Evolutionary conservation across 2,329 filamentous ascomycete species (phyloP).

Genomic region (Podosphaera leucotricha): DNA sequence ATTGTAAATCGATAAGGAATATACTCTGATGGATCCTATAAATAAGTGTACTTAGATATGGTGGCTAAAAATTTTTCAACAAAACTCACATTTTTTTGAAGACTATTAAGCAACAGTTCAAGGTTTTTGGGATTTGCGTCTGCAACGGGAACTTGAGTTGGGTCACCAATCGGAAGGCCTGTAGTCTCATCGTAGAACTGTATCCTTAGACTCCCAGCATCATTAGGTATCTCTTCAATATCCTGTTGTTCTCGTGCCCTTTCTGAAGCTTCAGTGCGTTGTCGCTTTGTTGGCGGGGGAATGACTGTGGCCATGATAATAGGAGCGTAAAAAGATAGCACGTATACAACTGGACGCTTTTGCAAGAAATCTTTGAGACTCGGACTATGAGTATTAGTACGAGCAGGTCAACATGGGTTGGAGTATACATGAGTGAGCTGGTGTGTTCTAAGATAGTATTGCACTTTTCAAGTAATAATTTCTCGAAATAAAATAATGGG

Average conservation of each 20-base stretch:
- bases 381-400: no score
- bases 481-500: no score
- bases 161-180: conserved; percentile 40
- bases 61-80: not conserved
- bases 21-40: conserved; percentile 31
- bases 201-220: conserved; percentile 56
- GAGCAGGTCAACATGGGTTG: no score
- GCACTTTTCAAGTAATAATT: no score
- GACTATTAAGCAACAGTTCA: conserved; percentile 62
- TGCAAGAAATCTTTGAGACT: no score
- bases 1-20: conserved; percentile 43
- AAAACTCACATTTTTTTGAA: conserved; percentile 44
- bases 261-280: conserved; percentile 52
- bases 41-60: conserved; percentile 3
- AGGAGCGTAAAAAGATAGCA: no score
- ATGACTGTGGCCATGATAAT: conserved; percentile 49
- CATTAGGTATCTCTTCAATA: conserved; percentile 40
- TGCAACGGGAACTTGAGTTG: conserved; percentile 49
- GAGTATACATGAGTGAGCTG: no score
- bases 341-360: no score
- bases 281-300: conserved; percentile 73
- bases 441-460: no score
- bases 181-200: conserved; percentile 71
- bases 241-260: conserved; percentile 53
- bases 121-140: conserved; percentile 79